Conservation (phyloP, 2,329 filamentous ascomycete species). For the Exophiala viscosa region DNA sequence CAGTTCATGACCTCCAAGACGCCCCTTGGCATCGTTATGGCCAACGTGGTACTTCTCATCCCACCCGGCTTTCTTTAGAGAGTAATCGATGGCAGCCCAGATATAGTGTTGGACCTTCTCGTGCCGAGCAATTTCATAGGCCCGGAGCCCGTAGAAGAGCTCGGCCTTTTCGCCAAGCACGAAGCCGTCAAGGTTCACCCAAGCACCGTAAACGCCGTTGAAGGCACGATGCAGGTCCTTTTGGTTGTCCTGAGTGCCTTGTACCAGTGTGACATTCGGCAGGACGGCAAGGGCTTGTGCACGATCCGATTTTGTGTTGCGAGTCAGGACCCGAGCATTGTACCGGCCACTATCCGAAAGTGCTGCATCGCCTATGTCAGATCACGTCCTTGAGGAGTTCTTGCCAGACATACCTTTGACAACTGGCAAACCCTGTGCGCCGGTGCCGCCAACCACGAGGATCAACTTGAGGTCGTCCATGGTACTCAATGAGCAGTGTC, state of each 20-base stretch:
- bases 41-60: slow-evolving; percentile 43
- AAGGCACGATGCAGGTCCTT: slow-evolving; percentile 43
- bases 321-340: slow-evolving; percentile 45
- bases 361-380: background rate
- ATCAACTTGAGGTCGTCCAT: background rate
- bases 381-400: background rate
- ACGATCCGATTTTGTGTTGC: slow-evolving; percentile 40
- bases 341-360: slow-evolving; percentile 5
- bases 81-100: slow-evolving; percentile 50
- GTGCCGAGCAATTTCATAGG: slow-evolving; percentile 35
- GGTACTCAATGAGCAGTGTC: background rate
- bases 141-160: slow-evolving; percentile 42
- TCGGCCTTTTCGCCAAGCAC: slow-evolving; percentile 51
- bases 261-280: slow-evolving; percentile 44
- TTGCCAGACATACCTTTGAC: slow-evolving; percentile 40
- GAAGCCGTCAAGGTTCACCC: slow-evolving; percentile 53
- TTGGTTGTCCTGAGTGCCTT: slow-evolving; percentile 48
- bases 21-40: slow-evolving; percentile 48
- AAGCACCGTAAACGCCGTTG: slow-evolving; percentile 45
- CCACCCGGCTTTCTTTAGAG: slow-evolving; percentile 45
- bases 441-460: slow-evolving; percentile 47
- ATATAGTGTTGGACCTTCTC: slow-evolving; percentile 40
- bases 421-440: slow-evolving; percentile 50
- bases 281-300: slow-evolving; percentile 43
- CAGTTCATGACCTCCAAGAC: slow-evolving; percentile 33